Conservation (phyloP, 2,329 filamentous ascomycete genomes). For the Pseudonectria buxi region DNA sequence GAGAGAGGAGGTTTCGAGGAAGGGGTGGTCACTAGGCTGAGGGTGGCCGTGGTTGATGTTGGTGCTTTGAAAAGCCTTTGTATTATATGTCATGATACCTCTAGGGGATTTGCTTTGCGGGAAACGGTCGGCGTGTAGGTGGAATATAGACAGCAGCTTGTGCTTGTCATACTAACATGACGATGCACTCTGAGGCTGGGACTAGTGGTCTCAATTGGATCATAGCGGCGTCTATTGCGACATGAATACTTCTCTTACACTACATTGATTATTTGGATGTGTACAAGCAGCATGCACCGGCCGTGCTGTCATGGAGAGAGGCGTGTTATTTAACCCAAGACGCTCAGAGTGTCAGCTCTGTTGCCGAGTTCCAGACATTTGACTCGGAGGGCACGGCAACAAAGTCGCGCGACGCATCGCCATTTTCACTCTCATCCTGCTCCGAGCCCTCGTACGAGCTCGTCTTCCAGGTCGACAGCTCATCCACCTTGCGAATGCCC, state of each 20-base stretch:
- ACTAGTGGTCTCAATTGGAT: slow-evolving; percentile 13
- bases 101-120: neutral
- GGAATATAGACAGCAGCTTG: slow-evolving; percentile 2
- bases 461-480: slow-evolving; percentile 48
- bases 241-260: slow-evolving; percentile 16
- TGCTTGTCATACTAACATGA: no score
- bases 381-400: slow-evolving; percentile 39
- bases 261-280: slow-evolving; percentile 13
- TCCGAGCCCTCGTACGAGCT: slow-evolving; percentile 33
- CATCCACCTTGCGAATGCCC: slow-evolving; percentile 61
- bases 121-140: slow-evolving; percentile 9
- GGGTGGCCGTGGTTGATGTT: slow-evolving; percentile 8
- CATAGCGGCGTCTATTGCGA: slow-evolving; percentile 25
- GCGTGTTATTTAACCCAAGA: slow-evolving; percentile 1
- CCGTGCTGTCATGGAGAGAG: slow-evolving; percentile 6
- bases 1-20: slow-evolving; percentile 29
- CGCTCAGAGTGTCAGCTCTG: slow-evolving; percentile 41
- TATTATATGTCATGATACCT: slow-evolving; percentile 11
- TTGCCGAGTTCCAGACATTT: slow-evolving; percentile 35
- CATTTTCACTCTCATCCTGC: slow-evolving; percentile 29
- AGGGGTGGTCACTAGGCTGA: slow-evolving; percentile 21
- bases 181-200: no score
- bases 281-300: slow-evolving; percentile 11
- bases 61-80: slow-evolving; percentile 1
- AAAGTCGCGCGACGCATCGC: slow-evolving; percentile 38